Conservation (phyloP, 2,329 filamentous ascomycete genomes). For the Aspergillus thermomutatus region DNA sequence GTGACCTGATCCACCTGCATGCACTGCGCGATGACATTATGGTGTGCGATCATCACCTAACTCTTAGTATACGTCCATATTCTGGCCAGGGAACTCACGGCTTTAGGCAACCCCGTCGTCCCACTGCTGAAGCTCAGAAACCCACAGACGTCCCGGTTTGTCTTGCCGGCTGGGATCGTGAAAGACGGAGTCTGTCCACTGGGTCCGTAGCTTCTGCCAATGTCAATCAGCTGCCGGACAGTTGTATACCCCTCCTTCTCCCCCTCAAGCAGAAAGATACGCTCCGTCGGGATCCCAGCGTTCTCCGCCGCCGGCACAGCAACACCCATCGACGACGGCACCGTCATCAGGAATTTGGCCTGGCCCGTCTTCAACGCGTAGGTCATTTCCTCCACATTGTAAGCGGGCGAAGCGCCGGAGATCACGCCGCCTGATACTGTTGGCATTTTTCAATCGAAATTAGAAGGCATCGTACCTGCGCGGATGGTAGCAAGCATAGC, state of each 20-base stretch:
- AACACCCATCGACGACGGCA: constrained; percentile 53
- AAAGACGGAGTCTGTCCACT: constrained; percentile 48
- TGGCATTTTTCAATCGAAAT: not conserved
- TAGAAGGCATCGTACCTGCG: constrained; percentile 31
- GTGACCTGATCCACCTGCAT: constrained; percentile 57
- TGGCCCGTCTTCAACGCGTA: constrained; percentile 59
- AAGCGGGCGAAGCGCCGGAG: constrained; percentile 62
- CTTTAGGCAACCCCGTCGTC: constrained; percentile 51
- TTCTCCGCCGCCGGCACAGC: constrained; percentile 53
- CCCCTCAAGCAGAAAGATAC: constrained; percentile 58
- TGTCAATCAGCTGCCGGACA: constrained; percentile 29
- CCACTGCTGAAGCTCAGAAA: constrained; percentile 51
- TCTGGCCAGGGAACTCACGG: constrained; percentile 18
- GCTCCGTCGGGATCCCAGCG: constrained; percentile 51
- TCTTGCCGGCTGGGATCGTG: constrained; percentile 51
- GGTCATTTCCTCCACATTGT: constrained; percentile 65
- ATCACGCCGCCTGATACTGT: constrained; percentile 46
- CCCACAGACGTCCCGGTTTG: constrained; percentile 55
- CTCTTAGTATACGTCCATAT: constrained; percentile 6
- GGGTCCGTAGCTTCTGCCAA: constrained; percentile 37
- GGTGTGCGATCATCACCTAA: constrained; percentile 51
- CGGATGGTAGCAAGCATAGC: constrained; percentile 57
- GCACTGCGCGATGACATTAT: constrained; percentile 59
- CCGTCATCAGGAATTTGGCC: constrained; percentile 58
- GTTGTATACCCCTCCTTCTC: constrained; percentile 48